Evolutionary conservation across 1,284 basidiomycete species (phyloP), one percentile per base, ranked within the genome.

Genomic region (Mycena citricolor): DNA sequence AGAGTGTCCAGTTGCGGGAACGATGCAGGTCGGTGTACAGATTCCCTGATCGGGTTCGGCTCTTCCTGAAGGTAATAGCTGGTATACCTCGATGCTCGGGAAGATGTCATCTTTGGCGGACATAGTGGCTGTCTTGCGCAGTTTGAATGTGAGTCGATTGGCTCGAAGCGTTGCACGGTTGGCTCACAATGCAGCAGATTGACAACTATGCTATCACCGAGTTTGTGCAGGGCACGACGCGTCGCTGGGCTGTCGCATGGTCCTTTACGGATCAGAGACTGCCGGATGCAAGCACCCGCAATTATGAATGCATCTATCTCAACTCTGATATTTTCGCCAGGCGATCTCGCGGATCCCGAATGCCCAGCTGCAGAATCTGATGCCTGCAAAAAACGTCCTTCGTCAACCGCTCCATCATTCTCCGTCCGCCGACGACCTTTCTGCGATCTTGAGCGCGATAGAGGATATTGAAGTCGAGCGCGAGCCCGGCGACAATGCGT

Each of bases 61-160:
- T 30, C 10, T 7, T n/a, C 19, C 20, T 37, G 40, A 39, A n/a
- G 22, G 22, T 8, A 21, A 4, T 39, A 91, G 89, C 39, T 97
- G 92, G 94, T 97, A 83, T 60, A 94, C 94, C 0, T 92, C 89
- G 8, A 85, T 97, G 76, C 71, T 97, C 0, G 94, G 94, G 1
- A 94, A 90, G 57, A 72, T 89, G 58, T 78, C 86, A 0, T 91
- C 90, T 13, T 69, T 97, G 4, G 61, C 62, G 0, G 64, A 75
- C 1, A 62, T 97, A 1, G 76, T 93, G 0, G 66, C 66, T 0
- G 57, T 73, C 3, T 64, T 97, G 12, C 74, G 74, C 32, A 56
- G 66, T 14, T 58, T 73, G 10, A 62, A 69, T 20, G 89, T 88
- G 16, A 37, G 41, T 12, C 11, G 11, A 33, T 22, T 12, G 14